phyloP scores from a whole-genome alignment of 1,139 yeast species.

The Candida sp. region DNA sequence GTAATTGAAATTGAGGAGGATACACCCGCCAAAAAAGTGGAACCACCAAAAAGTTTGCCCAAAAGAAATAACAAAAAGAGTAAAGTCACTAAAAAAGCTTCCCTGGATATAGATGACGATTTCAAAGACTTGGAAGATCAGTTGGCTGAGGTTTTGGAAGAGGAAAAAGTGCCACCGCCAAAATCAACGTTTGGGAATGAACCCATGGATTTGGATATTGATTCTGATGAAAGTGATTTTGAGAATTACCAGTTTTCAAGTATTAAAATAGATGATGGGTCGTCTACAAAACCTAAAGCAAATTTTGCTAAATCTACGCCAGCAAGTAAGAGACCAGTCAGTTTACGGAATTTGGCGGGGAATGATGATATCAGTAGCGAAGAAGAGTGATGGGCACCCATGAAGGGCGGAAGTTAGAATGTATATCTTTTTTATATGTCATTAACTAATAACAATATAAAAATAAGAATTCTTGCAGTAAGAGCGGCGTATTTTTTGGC shows the following conservation, averaged over 20 bases:
- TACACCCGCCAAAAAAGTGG: neutral
- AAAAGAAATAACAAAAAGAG: neutral
- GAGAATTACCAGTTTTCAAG: conserved; percentile 20
- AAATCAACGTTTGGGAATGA: conserved; percentile 5
- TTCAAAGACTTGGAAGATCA: conserved; percentile 45
- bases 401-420: too few relatives aligned
- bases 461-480: too few relatives aligned
- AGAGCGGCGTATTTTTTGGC: too few relatives aligned
- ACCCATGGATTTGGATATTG: conserved; percentile 7
- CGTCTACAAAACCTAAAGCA: conserved; percentile 1
- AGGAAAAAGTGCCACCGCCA: conserved; percentile 8
- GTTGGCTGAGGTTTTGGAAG: conserved; percentile 39
- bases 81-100: conserved; percentile 4
- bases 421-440: too few relatives aligned
- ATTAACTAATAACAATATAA: too few relatives aligned
- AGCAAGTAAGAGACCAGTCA: conserved; percentile 29
- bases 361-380: conserved; percentile 36
- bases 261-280: conserved; percentile 21
- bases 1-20: conserved; percentile 4
- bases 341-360: conserved; percentile 37
- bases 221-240: conserved; percentile 26
- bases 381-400: conserved; percentile 29
- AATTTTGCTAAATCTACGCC: conserved; percentile 2
- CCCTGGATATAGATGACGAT: conserved; percentile 34
- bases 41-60: neutral